These are phyloP conservation scores for Aspergillus nidulans DNA, from an alignment of 495 filamentous ascomycete species.

Conservation along the genomic window DNA sequence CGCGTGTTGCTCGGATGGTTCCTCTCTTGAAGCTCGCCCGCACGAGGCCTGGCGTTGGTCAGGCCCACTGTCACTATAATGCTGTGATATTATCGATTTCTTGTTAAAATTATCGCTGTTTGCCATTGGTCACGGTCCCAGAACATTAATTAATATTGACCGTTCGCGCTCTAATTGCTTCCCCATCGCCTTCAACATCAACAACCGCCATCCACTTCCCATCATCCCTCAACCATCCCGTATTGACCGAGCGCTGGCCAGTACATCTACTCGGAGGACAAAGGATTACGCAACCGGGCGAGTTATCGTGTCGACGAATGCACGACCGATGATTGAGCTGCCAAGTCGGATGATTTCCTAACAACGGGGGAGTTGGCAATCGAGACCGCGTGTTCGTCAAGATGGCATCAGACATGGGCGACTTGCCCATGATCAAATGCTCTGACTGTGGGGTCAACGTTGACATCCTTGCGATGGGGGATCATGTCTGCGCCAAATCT, in stretches of 20 bases:
- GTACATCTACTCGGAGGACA: not conserved
- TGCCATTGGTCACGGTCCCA: slow-evolving; percentile 1
- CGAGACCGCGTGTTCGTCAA: slow-evolving; percentile 6
- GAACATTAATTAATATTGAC: slow-evolving; percentile 2
- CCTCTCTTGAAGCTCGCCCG: not conserved
- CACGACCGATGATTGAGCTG: slow-evolving; percentile 9
- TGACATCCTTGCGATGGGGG: slow-evolving; percentile 87
- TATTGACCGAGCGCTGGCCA: not conserved
- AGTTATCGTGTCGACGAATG: not conserved
- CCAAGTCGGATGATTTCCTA: slow-evolving; percentile 13
- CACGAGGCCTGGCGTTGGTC: not conserved
- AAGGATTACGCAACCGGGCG: not conserved
- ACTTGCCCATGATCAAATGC: slow-evolving; percentile 93
- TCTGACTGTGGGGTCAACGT: slow-evolving; percentile 82
- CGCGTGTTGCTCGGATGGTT: slow-evolving; percentile 4
- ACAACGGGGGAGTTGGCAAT: slow-evolving; percentile 7
- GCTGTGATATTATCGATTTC: slow-evolving; percentile 4
- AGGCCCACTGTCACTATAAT: not conserved
- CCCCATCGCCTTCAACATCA: not conserved
- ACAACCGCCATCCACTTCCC: slow-evolving; percentile 4
- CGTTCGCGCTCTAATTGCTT: slow-evolving; percentile 9
- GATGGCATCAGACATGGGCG: slow-evolving; percentile 43
- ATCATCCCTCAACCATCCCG: not conserved
- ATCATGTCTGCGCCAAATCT: slow-evolving; percentile 65
- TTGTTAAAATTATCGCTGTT: slow-evolving; percentile 4